These are phyloP conservation scores for Trichoderma semiorbis DNA, from an alignment of 2,329 filamentous ascomycete genomes.

Conservation along the genomic window DNA sequence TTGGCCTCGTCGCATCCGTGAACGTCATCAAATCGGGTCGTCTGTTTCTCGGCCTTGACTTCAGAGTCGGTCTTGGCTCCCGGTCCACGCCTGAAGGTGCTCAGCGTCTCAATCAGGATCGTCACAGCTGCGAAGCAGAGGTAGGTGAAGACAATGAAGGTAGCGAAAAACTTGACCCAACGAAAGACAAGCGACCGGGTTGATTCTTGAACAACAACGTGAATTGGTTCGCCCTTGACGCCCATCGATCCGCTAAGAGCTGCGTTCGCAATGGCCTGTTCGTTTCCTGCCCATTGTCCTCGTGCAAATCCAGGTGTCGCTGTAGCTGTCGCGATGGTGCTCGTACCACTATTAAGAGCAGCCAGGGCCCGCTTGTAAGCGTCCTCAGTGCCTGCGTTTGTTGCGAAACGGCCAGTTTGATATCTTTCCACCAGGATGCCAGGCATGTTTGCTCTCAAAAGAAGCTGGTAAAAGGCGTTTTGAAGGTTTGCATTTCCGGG, in stretches of 20 bases:
- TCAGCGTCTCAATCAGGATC: slow-evolving; percentile 77
- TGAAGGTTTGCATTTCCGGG: slow-evolving; percentile 83
- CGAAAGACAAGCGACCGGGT: slow-evolving; percentile 76
- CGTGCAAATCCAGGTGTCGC: slow-evolving; percentile 23
- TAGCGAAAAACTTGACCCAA: slow-evolving; percentile 83
- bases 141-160: slow-evolving; percentile 76
- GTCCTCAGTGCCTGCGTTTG: slow-evolving; percentile 72
- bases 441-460: slow-evolving; percentile 89
- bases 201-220: slow-evolving; percentile 93
- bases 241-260: slow-evolving; percentile 48
- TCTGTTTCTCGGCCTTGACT: slow-evolving; percentile 90
- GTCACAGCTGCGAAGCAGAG: slow-evolving; percentile 75
- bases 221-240: slow-evolving; percentile 78
- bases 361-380: slow-evolving; percentile 73
- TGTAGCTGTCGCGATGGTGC: slow-evolving; percentile 24
- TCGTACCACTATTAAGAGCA: slow-evolving; percentile 31
- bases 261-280: slow-evolving; percentile 31
- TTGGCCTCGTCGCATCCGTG: slow-evolving; percentile 98
- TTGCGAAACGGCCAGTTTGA: slow-evolving; percentile 79
- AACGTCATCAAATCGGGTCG: slow-evolving; percentile 84
- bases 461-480: slow-evolving; percentile 88
- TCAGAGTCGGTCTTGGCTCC: slow-evolving; percentile 72
- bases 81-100: slow-evolving; percentile 70
- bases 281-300: slow-evolving; percentile 31
- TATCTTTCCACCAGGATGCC: slow-evolving; percentile 90